Base-by-base conservation (phyloP, 139 green algal species). In the Nannochloris sp. region DNA sequence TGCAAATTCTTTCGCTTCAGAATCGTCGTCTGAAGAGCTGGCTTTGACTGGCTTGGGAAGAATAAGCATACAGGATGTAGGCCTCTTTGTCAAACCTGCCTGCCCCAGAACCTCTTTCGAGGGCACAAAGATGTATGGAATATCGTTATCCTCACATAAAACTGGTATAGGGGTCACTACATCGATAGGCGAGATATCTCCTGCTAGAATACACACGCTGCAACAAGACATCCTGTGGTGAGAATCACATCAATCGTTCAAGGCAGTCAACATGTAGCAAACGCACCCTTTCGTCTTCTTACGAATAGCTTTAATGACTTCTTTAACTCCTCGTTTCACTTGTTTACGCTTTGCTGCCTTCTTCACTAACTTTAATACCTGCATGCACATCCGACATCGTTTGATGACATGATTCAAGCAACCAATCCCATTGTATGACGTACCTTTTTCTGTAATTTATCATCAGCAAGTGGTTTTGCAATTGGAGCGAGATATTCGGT, bases 141-240 rank as follows among this genome's bases (percentile, higher is more conserved):
- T 68, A 53, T 91, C 77, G 48, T 80, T 69, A 64, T 97, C 91
- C 66, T 99, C 93, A 72, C 93, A 98, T 8, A 99, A 64, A 16
- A 98, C 83, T 25, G 93, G 93, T 46, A 99, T 77, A 71, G 96
- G 93, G 1, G 88, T 94, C 49, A 99, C 87, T 58, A 98, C 93
- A 61, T 99, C 93, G 48, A 99, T 90, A 13, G 93, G 93, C 0
- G 88, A 96, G 65, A 99, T 96, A 75, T 99, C 90, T 4, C 90
- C 93, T 40, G 93, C 93, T 13, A 99, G 85, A 6, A 99, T 74
- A 73, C 83, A 94, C 3, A 98, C 71, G 36, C 91, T 94, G 85
- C 63, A 65, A 10, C 36, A 49, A 31, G 29, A 37, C 14, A 53
- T 31, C n/a, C 23, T 53, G 16, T 23, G 17, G 6, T 40, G 33